Evolutionary conservation across 2,329 filamentous ascomycete genomes (phyloP).

Genomic region (Fusarium sp.): DNA sequence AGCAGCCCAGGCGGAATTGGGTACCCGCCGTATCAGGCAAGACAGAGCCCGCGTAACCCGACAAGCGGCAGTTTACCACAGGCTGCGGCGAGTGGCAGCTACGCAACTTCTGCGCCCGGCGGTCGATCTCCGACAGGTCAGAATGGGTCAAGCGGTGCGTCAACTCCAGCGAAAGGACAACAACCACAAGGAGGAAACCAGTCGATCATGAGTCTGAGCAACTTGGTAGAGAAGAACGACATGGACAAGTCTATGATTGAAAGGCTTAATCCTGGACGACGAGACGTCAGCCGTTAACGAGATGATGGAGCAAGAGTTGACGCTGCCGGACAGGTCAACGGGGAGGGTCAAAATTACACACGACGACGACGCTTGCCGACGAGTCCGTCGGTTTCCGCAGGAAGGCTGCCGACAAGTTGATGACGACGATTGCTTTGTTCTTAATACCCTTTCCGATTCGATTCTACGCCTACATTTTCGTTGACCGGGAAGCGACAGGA

Average conservation of each 20-base stretch:
- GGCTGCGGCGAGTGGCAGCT: conserved; percentile 47
- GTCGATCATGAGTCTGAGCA: conserved; percentile 69
- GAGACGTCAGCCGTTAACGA: conserved; percentile 44
- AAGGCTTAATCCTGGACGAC: conserved; percentile 59
- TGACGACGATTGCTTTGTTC: conserved; percentile 38
- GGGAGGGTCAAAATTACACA: conserved; percentile 33
- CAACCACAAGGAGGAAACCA: conserved; percentile 45
- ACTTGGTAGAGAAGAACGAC: conserved; percentile 66
- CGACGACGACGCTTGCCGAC: conserved; percentile 35
- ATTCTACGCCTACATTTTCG: conserved; percentile 35
- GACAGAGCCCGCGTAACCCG: conserved; percentile 59
- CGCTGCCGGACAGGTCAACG: conserved; percentile 49
- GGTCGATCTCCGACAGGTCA: conserved; percentile 57
- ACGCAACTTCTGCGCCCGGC: conserved; percentile 49
- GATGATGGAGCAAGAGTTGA: conserved; percentile 36
- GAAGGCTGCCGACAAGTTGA: conserved; percentile 39
- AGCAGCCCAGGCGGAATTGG: conserved; percentile 62
- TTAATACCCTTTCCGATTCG: conserved; percentile 38
- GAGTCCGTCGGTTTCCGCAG: conserved; percentile 35
- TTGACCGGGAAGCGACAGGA: conserved; percentile 41
- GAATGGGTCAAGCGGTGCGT: conserved; percentile 56
- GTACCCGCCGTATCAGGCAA: conserved; percentile 57
- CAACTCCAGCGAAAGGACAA: conserved; percentile 53
- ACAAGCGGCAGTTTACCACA: conserved; percentile 52
- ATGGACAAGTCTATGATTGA: conserved; percentile 71